These are phyloP conservation scores for Microthlaspi erraticum DNA, from an alignment of 345 rosid genomes.

Conservation along the genomic window DNA sequence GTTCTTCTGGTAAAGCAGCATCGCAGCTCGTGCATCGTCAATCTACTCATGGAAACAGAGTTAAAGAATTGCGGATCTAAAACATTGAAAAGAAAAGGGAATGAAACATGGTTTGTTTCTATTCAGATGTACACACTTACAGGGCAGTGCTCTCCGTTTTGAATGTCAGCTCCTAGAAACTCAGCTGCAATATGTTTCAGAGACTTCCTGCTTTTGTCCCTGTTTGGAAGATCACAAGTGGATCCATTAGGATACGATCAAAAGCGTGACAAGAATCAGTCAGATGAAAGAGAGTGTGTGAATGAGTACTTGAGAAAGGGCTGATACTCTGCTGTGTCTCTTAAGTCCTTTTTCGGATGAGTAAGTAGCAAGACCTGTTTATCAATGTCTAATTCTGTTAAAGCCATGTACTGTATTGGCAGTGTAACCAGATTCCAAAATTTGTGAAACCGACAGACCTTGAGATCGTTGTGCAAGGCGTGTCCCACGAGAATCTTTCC, in stretches of 20 bases:
- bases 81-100: background rate
- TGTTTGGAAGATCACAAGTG: constrained; percentile 39
- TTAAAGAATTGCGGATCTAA: background rate
- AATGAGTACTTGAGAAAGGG: constrained; percentile 78
- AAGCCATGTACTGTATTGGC: constrained; percentile 14
- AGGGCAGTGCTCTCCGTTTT: constrained; percentile 94
- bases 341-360: constrained; percentile 81
- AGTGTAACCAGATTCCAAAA: constrained; percentile 6
- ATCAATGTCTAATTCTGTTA: constrained; percentile 8
- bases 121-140: constrained; percentile 54
- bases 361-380: constrained; percentile 74
- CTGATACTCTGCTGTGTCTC: constrained; percentile 82
- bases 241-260: background rate
- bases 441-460: constrained; percentile 52
- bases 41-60: constrained; percentile 48
- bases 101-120: constrained; percentile 5
- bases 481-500: constrained; percentile 92
- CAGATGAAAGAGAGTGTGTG: background rate
- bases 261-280: constrained; percentile 4
- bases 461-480: constrained; percentile 93
- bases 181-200: constrained; percentile 83
- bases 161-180: constrained; percentile 83
- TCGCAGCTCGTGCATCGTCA: constrained; percentile 89
- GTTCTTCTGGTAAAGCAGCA: constrained; percentile 82
- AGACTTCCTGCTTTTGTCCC: constrained; percentile 68